Evolutionary conservation across 2,329 filamentous ascomycete genomes (phyloP).

Genomic region (Paecilomyces variotii): DNA sequence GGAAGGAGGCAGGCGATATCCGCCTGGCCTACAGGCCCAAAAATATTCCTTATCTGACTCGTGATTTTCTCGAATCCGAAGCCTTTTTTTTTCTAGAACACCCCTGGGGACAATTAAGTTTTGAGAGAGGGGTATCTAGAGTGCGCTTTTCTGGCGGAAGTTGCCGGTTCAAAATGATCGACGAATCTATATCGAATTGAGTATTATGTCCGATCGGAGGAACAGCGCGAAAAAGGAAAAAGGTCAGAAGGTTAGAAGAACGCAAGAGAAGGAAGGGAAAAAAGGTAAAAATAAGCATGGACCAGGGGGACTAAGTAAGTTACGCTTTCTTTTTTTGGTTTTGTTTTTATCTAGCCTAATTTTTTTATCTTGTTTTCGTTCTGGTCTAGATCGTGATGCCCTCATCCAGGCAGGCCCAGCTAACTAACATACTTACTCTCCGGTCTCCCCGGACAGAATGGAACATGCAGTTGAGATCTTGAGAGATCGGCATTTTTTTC

Average conservation of each 20-base stretch:
- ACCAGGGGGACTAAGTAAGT: background rate
- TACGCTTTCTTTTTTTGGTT: no score
- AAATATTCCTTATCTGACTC: no score
- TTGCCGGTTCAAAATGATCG: background rate
- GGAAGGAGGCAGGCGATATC: no score
- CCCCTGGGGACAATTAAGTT: no score
- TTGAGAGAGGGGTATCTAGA: no score
- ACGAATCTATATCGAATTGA: background rate
- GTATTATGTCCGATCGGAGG: background rate
- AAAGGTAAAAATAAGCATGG: background rate
- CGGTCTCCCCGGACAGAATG: background rate
- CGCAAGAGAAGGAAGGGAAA: background rate
- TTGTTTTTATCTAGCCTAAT: background rate
- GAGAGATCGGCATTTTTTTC: background rate
- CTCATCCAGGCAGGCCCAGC: background rate
- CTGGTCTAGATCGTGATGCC: background rate
- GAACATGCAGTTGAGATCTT: background rate
- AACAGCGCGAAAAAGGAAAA: background rate
- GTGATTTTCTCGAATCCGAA: no score
- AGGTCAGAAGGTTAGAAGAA: background rate
- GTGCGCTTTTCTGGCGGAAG: background rate
- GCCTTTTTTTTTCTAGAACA: no score
- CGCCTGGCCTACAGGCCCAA: no score
- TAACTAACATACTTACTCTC: background rate
- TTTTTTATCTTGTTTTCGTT: background rate